Conservation (phyloP, 2,329 filamentous ascomycete species). For the Aspergillus uvarum region DNA sequence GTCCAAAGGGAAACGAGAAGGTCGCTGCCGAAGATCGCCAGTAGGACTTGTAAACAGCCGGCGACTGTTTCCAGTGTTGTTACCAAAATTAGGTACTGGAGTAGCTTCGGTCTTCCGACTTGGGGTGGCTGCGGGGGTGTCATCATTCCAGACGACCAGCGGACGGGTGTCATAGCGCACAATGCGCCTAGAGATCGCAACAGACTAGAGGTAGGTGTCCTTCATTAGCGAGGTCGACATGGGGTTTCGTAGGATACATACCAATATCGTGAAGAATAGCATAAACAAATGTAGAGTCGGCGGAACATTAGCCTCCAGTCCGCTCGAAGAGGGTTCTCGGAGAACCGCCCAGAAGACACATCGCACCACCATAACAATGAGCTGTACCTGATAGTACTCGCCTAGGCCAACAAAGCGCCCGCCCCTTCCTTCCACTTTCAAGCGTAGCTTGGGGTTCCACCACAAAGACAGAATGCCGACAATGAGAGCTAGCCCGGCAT, state of each 20-base stretch:
- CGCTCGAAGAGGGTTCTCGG: conserved; percentile 39
- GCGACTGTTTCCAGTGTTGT: conserved; percentile 16
- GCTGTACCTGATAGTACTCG: conserved; percentile 49
- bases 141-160: conserved; percentile 44
- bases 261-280: conserved; percentile 40
- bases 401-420: conserved; percentile 44
- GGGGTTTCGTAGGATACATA: conserved; percentile 21
- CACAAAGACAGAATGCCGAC: conserved; percentile 46
- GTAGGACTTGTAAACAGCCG: conserved; percentile 17
- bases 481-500: conserved; percentile 42
- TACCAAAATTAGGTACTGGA: conserved; percentile 18
- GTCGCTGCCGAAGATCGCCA: conserved; percentile 15
- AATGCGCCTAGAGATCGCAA: conserved; percentile 37
- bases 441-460: conserved; percentile 51
- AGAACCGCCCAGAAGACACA: conserved; percentile 47
- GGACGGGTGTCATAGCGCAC: conserved; percentile 44
- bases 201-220: conserved; percentile 29
- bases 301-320: conserved; percentile 29
- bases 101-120: conserved; percentile 22
- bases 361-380: conserved; percentile 46
- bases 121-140: conserved; percentile 31
- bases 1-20: conserved; percentile 41
- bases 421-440: conserved; percentile 44
- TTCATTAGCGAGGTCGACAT: conserved; percentile 21
- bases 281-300: conserved; percentile 43